Percentiles rank a stretch among this genome's conserved stretches.
Conservation (phyloP, 2,329 filamentous ascomycete genomes). For the Trichoderma endophyticum region DNA sequence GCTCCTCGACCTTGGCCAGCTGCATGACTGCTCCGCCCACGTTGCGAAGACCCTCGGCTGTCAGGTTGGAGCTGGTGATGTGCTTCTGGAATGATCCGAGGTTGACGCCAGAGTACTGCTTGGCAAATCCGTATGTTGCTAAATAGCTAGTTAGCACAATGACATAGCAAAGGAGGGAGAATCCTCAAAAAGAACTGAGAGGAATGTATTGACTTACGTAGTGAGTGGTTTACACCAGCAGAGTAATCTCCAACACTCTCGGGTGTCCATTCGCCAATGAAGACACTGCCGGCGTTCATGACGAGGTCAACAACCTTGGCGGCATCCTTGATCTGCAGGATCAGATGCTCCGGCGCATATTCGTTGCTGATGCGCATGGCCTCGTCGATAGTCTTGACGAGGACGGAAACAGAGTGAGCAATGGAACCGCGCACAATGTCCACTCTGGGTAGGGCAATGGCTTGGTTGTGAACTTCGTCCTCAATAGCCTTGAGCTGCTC, state of each 20-base stretch:
- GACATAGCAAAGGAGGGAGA: background rate
- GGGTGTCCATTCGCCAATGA: constrained; percentile 93
- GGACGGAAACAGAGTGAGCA: constrained; percentile 84
- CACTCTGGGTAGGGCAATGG: constrained; percentile 79
- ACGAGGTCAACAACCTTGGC: constrained; percentile 72
- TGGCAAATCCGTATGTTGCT: constrained; percentile 97
- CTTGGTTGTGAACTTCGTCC: constrained; percentile 84
- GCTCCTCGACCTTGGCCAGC: constrained; percentile 86
- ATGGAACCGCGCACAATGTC: constrained; percentile 92
- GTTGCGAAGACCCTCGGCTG: constrained; percentile 77
- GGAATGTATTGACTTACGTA: constrained; percentile 65
- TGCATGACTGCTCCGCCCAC: constrained; percentile 91
- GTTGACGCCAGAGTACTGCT: constrained; percentile 98
- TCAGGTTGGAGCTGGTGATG: constrained; percentile 92
- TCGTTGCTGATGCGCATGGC: constrained; percentile 83
- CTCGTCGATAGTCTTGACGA: constrained; percentile 66
- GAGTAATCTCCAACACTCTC: constrained; percentile 98
- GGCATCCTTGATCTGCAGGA: constrained; percentile 80
- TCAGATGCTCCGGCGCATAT: constrained; percentile 95
- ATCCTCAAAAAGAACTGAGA: background rate
- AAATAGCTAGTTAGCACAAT: constrained; percentile 21
- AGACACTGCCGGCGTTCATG: constrained; percentile 92
- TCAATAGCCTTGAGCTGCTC: constrained; percentile 77
- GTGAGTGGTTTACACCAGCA: constrained; percentile 93
- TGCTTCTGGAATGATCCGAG: constrained; percentile 95